Evolutionary conservation across 208 protist genomes (phyloP).

Genomic region (Trypanosoma brucei): DNA sequence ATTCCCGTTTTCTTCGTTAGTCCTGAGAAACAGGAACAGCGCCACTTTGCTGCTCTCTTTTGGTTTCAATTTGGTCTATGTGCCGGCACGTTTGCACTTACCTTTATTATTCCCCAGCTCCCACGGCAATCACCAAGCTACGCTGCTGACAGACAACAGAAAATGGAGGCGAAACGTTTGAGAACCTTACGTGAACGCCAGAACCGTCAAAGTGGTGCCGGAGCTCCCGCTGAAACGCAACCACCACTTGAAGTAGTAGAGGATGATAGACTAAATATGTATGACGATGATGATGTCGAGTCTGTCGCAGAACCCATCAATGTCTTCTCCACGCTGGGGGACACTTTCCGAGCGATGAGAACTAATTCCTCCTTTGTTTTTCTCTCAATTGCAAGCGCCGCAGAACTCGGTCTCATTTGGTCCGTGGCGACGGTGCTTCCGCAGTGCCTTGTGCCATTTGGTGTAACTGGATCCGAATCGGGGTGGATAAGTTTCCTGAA

Average conservation of each 20-base stretch:
- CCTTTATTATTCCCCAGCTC: constrained; percentile 51
- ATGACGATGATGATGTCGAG: constrained; percentile 1
- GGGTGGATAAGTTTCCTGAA: constrained; percentile 75
- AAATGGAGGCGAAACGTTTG: constrained; percentile 31
- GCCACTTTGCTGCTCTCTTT: constrained; percentile 65
- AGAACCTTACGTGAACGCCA: constrained; percentile 19
- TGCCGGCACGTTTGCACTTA: constrained; percentile 27
- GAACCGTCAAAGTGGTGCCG: not conserved
- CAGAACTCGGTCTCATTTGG: constrained; percentile 74
- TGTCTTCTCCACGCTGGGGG: constrained; percentile 61
- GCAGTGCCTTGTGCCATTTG: constrained; percentile 63
- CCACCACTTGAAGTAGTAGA: too few species aligned
- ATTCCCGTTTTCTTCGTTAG: constrained; percentile 69
- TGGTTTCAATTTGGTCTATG: constrained; percentile 66
- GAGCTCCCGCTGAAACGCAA: not conserved
- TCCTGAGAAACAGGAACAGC: constrained; percentile 32
- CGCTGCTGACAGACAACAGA: constrained; percentile 40
- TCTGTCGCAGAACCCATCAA: constrained; percentile 27
- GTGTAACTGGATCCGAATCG: constrained; percentile 45
- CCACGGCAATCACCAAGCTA: constrained; percentile 45
- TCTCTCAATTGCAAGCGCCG: constrained; percentile 47
- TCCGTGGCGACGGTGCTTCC: constrained; percentile 66
- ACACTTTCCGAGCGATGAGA: constrained; percentile 45
- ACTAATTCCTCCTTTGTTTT: constrained; percentile 53
- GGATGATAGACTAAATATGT: too few species aligned